Percentiles rank a stretch among this genome's conserved stretches.
phyloP scores from a whole-genome alignment of 192 early-diverging fungal genomes.

The Entomortierella lignicola region DNA sequence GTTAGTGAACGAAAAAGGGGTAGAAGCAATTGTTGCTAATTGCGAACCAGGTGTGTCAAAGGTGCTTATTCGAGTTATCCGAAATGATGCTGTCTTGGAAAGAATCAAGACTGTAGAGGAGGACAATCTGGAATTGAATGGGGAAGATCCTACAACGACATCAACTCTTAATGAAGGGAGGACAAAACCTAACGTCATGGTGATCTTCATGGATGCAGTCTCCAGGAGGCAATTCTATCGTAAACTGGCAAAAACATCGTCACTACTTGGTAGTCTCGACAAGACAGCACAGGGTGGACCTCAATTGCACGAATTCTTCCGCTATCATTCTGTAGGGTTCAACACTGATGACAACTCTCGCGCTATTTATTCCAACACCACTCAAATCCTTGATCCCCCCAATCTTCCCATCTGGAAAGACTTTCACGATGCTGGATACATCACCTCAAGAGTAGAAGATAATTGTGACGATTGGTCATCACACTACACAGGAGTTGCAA shows the following conservation, averaged over 20 bases:
- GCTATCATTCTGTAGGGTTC: slow-evolving; percentile 63
- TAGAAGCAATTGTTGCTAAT: slow-evolving; percentile 60
- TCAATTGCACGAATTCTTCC: slow-evolving; percentile 61
- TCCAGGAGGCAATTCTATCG: slow-evolving; percentile 66
- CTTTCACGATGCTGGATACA: slow-evolving; percentile 64
- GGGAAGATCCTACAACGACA: too few species aligned
- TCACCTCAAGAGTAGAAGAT: slow-evolving; percentile 62
- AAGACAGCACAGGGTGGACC: slow-evolving; percentile 30
- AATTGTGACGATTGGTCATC: slow-evolving; percentile 66
- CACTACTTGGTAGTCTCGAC: slow-evolving; percentile 43
- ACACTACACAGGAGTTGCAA: slow-evolving; percentile 49
- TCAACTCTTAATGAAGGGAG: background rate
- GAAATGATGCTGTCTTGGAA: slow-evolving; percentile 23
- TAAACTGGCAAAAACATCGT: slow-evolving; percentile 59
- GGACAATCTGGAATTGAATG: too few species aligned
- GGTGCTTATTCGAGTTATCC: slow-evolving; percentile 29
- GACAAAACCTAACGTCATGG: slow-evolving; percentile 61
- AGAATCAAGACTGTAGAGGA: slow-evolving; percentile 18
- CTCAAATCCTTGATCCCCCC: slow-evolving; percentile 4
- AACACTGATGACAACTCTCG: slow-evolving; percentile 65
- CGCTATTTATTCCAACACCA: slow-evolving; percentile 57
- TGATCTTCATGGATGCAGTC: slow-evolving; percentile 65
- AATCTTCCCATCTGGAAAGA: slow-evolving; percentile 66
- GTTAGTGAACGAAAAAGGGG: slow-evolving; percentile 40
- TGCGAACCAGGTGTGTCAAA: slow-evolving; percentile 55